Base-by-base conservation (phyloP, 768 basidiomycete species). In the Pholiota conissans region DNA sequence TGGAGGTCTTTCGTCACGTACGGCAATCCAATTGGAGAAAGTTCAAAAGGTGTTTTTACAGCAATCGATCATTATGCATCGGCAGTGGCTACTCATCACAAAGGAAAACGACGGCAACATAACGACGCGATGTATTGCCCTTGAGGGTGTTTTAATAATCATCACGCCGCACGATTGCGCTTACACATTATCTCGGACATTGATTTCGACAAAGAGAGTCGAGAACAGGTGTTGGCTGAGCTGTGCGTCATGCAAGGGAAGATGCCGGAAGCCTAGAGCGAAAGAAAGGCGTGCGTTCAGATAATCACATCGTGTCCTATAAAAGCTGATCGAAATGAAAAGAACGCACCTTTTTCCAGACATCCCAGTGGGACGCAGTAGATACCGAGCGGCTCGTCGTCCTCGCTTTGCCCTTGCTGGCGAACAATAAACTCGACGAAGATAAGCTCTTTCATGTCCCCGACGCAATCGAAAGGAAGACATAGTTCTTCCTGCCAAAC, bases 191-290 rank as follows among this genome's bases (percentile, higher is more conserved):
- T 68, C 64, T 10, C 65, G 63, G 49, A 93, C 72, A 34, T 84
- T 74, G 55, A 90, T 81, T 48, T 81, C 74, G 18, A 98, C 90
- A 63, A 98, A 98, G 22, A 99, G 78, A 29, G 95, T 96, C 42
- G 95, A 93, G 73, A 96, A 98, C 39, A 98, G 77, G 65, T 89
- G 92, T 64, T 95, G 92, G 35, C 89, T 91, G 47, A 94, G 84
- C 70, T 96, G 89, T 1, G 82, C 74, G 69, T 99, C 96, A 65
- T 95, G 93, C 46, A 99, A 75, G 0, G 96, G 93, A n/a, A 99
- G 73, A 74, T 99, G 93, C 18, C 94, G 87, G 70, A 89, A 98
- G 3, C 96, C 95, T 69, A 49, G 27, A 46, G 27, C 9, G 35
- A 30, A 35, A 50, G 34, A 46, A 46, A 26, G 9, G 8, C 24